A percentile compares a stretch with the other conserved stretches of the same genome.
These are phyloP conservation scores for Aspergillus sp. DNA, from an alignment of 2,329 filamentous ascomycete genomes.

Conservation along the genomic window DNA sequence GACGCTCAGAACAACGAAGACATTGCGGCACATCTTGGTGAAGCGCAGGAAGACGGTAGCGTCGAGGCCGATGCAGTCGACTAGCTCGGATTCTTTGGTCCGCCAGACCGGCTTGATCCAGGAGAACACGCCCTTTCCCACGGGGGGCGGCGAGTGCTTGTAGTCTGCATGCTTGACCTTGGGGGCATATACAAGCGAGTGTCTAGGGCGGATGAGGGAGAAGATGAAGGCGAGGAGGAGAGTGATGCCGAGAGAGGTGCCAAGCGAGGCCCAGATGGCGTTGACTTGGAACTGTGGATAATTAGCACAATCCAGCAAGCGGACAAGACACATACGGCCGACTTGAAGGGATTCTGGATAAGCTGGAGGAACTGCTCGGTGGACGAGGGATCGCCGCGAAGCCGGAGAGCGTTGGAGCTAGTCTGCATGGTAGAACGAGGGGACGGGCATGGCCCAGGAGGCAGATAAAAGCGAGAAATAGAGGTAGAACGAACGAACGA, in stretches of 20 bases:
- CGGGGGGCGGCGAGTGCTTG: constrained; percentile 74
- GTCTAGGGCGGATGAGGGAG: constrained; percentile 81
- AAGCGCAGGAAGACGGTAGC: constrained; percentile 85
- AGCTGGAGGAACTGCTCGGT: constrained; percentile 34
- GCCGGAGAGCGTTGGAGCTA: constrained; percentile 14
- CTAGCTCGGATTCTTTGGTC: constrained; percentile 66
- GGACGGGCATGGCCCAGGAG: too few relatives aligned
- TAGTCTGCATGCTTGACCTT: constrained; percentile 88
- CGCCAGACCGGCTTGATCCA: constrained; percentile 74
- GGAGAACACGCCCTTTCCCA: constrained; percentile 78
- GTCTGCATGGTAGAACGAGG: too few relatives aligned
- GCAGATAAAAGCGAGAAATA: too few relatives aligned
- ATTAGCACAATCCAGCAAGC: constrained; percentile 3
- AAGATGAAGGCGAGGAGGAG: constrained; percentile 67
- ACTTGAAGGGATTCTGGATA: constrained; percentile 37
- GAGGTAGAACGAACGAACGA: constrained; percentile 7
- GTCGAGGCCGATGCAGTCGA: constrained; percentile 81
- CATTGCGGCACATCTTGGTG: constrained; percentile 81
- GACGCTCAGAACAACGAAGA: constrained; percentile 65
- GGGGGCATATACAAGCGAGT: constrained; percentile 86
- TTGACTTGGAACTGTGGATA: constrained; percentile 42
- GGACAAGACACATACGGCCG: constrained; percentile 24
- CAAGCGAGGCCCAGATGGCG: constrained; percentile 70
- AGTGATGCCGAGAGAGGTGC: constrained; percentile 68
- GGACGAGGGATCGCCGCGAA: constrained; percentile 15